Evolutionary conservation across 1,284 basidiomycete species (phyloP), one percentile per base, ranked within the genome.

Genomic region (Phellinidium pouzarii): DNA sequence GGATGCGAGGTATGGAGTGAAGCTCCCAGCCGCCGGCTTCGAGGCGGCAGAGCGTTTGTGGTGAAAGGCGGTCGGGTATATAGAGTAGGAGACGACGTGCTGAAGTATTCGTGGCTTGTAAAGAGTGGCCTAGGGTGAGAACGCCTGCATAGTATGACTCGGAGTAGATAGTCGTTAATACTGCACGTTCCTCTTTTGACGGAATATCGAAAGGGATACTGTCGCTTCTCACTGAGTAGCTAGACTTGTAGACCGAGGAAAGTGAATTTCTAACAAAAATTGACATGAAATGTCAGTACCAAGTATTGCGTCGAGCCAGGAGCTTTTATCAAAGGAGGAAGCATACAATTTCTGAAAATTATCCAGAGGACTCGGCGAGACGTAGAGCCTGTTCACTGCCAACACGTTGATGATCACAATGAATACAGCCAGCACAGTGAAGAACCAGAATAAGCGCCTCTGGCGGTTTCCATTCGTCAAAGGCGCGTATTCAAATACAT

Each of bases 81-180:
- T 76, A 73, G 19, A 70, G 57, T 34, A 75, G 62, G 42, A 74
- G 54, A 23, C 59, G 61, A 14, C 66, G 62, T 2, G 70, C 64
- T 29, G 64, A 65, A 25, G 65, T 66, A 55, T 74, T 70, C 3
- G 64, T 65, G 26, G 59, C 60, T 38, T 58, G 61, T 9, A 73
- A 55, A 1, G 74, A 74, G 57, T 74, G 66, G 3, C 71, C 74
- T 11, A 76, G 66, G 7, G 71, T 69, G 1, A 71, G 69, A n/a
- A 71, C 65, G 3, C 70, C 70, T 31, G 71, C 64, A 9, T 69
- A 66, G 56, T 66, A 76, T 4, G 65, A 60, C 58, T 77, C 70
- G 20, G 68, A 69, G 59, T 73, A 75, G 17, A 77, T 65, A 4
- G 71, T 64, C 4, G 71, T 68, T 0, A 73, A 70, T 40, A 76